Evolutionary conservation across 2,329 filamentous ascomycete species (phyloP), one percentile per base, ranked within the genome.

Genomic region (Aureobasidium musti): DNA sequence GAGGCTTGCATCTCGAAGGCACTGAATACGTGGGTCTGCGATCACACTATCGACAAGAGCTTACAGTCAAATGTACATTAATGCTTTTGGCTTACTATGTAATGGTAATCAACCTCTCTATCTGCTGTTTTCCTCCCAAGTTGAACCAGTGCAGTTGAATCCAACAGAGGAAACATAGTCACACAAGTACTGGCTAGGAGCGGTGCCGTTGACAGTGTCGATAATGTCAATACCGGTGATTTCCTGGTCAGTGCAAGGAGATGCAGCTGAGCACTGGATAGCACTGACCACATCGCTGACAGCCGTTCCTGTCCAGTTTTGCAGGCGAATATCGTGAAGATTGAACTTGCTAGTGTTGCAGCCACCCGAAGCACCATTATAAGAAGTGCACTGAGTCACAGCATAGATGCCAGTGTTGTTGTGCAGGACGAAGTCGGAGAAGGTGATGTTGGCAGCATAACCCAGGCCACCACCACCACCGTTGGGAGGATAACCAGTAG

Each of bases 381-480:
- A 74, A 26, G 65, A 69, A 0, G 70, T 72, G 64, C 73, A 74
- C 41, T 74, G 73, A 26, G 73, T 73, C 30, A 75, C 69, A 3
- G 69, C 70, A 23, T 71, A 71, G 0, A 70, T 67, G 4, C 68
- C 68, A 5, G 66, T 67, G 2, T 70, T 70, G 43, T 68, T 70
- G 39, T 70, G 45, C 11, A 74, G 35, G 11, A 65, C 67, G 37
- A 71, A 73, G 67, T 82, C 74, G 21, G 71, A 74, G 68, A 79
- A 75, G 6, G 70, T 71, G 53, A 82, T 73, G 53, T 79, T 77
- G 33, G 74, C 71, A 1, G 75, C 76, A 57, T 75, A 79, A 10
- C 84, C 84, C 0, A 82, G 71, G 3, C 85, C 85, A 17, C 83
- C 85, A 10, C 84, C 84, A 2, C 84, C 85, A 13, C 85, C 84